Percentiles rank a stretch among this genome's conserved stretches.
Conservation (phyloP, 2,329 filamentous ascomycete species). For the Xylaria sp. region DNA sequence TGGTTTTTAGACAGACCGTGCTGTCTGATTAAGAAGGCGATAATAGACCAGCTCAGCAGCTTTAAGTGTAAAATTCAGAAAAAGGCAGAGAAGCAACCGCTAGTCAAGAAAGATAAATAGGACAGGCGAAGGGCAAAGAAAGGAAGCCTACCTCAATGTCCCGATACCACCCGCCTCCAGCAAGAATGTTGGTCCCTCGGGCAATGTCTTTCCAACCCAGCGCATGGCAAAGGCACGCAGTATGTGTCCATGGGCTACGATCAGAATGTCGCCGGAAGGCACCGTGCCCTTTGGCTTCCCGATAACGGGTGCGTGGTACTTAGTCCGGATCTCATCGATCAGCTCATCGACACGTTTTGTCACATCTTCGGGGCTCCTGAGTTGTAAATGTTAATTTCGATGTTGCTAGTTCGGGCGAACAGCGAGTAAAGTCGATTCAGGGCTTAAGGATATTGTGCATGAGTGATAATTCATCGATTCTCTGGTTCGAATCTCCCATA, state of each 20-base stretch:
- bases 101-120: neutral
- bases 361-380: constrained; percentile 76
- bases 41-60: too few relatives aligned
- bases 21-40: too few relatives aligned
- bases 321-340: constrained; percentile 77
- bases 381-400: neutral
- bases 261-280: constrained; percentile 71
- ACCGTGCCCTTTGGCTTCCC: constrained; percentile 57
- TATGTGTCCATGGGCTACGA: constrained; percentile 93
- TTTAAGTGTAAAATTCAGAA: too few relatives aligned
- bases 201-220: constrained; percentile 79
- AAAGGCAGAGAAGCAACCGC: neutral
- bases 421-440: neutral
- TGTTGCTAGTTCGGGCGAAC: neutral
- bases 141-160: constrained; percentile 71
- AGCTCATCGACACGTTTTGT: constrained; percentile 77
- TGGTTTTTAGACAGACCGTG: neutral
- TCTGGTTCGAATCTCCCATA: neutral
- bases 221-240: constrained; percentile 87
- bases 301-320: constrained; percentile 72
- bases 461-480: neutral
- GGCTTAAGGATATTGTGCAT: neutral
- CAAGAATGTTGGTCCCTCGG: constrained; percentile 80
- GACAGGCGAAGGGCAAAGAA: neutral
- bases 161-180: constrained; percentile 91